Evolutionary conservation across 495 filamentous ascomycete species (phyloP).

Genomic region (Talaromyces thailandensis): DNA sequence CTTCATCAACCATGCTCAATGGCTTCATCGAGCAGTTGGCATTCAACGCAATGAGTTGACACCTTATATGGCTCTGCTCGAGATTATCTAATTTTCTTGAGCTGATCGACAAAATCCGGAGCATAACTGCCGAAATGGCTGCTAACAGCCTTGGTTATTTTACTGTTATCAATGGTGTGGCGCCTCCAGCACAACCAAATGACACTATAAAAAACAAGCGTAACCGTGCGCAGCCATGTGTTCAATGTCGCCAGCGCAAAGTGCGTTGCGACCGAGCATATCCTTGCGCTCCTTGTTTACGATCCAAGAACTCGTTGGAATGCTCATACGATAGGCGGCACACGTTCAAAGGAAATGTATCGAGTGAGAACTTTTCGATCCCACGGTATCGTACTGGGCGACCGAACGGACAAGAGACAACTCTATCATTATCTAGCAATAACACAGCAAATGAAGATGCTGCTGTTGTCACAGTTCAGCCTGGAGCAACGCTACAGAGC

Average conservation of each 20-base stretch:
- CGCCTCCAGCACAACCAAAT: neutral
- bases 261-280: conserved; percentile 33
- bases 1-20: neutral
- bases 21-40: neutral
- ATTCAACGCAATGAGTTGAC: neutral
- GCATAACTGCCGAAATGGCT: neutral
- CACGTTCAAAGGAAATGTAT: conserved; percentile 6
- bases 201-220: conserved; percentile 18
- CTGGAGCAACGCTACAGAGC: conserved; percentile 8
- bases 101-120: neutral
- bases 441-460: conserved; percentile 3
- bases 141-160: neutral
- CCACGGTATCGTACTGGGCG: neutral
- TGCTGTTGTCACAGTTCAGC: conserved; percentile 3
- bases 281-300: conserved; percentile 31
- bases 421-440: conserved; percentile 1
- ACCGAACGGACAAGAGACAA: neutral
- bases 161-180: neutral
- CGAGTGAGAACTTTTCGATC: conserved; percentile 10
- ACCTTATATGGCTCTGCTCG: neutral
- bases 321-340: conserved; percentile 10
- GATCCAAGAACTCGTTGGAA: conserved; percentile 16
- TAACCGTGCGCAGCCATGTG: conserved; percentile 32
- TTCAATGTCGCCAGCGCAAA: conserved; percentile 35
- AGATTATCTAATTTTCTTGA: neutral